Base-by-base conservation (phyloP, 1,284 basidiomycete species). In the Malassezia slooffiae region DNA sequence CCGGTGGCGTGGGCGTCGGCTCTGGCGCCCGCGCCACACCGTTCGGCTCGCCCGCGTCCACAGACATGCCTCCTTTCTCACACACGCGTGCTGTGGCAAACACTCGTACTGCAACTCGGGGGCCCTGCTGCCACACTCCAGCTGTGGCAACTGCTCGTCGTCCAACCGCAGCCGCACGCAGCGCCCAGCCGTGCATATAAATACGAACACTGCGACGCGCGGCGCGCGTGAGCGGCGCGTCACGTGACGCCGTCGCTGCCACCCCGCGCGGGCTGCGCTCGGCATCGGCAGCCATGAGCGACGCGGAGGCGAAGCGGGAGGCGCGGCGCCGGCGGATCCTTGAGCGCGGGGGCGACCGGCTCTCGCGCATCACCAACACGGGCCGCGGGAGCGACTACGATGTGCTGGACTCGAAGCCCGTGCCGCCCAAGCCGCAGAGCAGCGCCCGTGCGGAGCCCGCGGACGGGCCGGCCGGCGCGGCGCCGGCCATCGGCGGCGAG, bases 271-370 rank as follows among this genome's bases (percentile, higher is more conserved):
- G 43, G 47, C 12, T 56, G 57, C n/a, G n/a, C n/a, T n/a, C n/a
- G n/a, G n/a, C n/a, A n/a, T n/a, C n/a, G n/a, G n/a, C n/a, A n/a
- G n/a, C 53, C 47, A 43, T 65, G 62, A 30, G 33, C 44, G 44
- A 61, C 38, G 63, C 63, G 2, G 49, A 55, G 10, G 42, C 54
- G n/a, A 56, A 58, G 33, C 58, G 66, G 30, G 66, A 67, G 47
- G 66, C 62, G 3, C 54, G 66, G 32, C 63, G 64, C 43, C 62
- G 61, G 2, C 54, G 58, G 15, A 69, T 69, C 42, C 52, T 67
- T n/a, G 52, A 50, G 32, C 52, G 53, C 32, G 59, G 66, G 19
- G 57, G 54, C n/a, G 62, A 67, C 28, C 56, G 66, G 12, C 53
- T 69, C 3, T 63, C 64, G 9, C 48, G 61, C 34, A 67, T 69